Evolutionary conservation across 1,284 basidiomycete species (phyloP).

Genomic region (Cutaneotrichosporon curvatum): DNA sequence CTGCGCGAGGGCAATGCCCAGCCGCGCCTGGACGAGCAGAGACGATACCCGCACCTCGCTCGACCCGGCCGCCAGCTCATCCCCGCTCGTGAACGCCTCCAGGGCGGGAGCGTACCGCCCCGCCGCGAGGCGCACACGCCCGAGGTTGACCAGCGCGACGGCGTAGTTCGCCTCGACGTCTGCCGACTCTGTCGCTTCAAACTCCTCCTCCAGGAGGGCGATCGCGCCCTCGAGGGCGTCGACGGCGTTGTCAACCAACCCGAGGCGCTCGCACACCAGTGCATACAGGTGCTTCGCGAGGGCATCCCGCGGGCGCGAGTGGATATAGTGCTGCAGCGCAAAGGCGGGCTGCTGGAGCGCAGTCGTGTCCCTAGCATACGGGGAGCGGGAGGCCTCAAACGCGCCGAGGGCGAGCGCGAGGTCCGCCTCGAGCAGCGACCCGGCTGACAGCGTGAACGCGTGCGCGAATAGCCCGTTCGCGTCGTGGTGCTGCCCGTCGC

Average conservation of each 20-base stretch:
- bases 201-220: conserved; percentile 68
- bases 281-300: conserved; percentile 77
- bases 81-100: conserved; percentile 64
- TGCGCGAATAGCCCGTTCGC: conserved; percentile 73
- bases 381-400: conserved; percentile 51
- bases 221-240: conserved; percentile 55
- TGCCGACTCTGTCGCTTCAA: conserved; percentile 77
- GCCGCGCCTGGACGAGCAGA: conserved; percentile 54
- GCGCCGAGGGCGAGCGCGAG: conserved; percentile 65
- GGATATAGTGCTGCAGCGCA: conserved; percentile 68
- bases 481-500: conserved; percentile 58
- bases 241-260: conserved; percentile 60
- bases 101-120: conserved; percentile 58
- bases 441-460: conserved; percentile 63
- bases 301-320: conserved; percentile 61
- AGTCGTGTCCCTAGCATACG: conserved; percentile 14
- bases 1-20: conserved; percentile 64
- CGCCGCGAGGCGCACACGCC: conserved; percentile 62
- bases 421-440: conserved; percentile 71
- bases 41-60: conserved; percentile 24
- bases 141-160: conserved; percentile 75
- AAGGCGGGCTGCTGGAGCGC: conserved; percentile 65
- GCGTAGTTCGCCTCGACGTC: conserved; percentile 70
- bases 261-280: conserved; percentile 76
- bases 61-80: conserved; percentile 55